phyloP scores from a whole-genome alignment of 1,284 basidiomycete species.

The Marasmius tenuissimus region DNA sequence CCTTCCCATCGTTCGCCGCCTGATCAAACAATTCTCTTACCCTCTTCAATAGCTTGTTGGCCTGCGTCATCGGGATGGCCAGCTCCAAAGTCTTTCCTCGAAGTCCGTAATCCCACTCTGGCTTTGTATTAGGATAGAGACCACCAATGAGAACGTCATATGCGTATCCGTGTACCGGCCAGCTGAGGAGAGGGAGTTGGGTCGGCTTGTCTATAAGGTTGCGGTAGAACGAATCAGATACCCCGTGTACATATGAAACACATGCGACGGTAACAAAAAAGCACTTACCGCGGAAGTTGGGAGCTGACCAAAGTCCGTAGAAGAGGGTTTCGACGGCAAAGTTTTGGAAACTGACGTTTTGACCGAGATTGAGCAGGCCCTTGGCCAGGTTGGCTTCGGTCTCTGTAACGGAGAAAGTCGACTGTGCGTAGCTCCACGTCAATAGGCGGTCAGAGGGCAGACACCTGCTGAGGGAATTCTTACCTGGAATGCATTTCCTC shows the following conservation, averaged over 20 bases:
- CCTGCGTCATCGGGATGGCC: conserved; percentile 31
- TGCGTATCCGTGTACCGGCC: conserved; percentile 34
- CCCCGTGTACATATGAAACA: no score
- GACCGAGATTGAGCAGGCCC: conserved; percentile 28
- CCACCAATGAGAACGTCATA: conserved; percentile 38
- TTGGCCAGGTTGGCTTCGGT: conserved; percentile 27
- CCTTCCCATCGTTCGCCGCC: conserved; percentile 27
- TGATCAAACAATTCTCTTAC: conserved; percentile 33
- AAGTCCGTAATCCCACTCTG: conserved; percentile 35
- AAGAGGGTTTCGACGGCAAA: conserved; percentile 31
- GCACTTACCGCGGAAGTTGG: conserved; percentile 32
- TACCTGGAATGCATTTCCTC: conserved; percentile 34
- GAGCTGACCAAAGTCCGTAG: conserved; percentile 28
- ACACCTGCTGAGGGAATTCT: neutral
- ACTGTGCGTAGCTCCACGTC: conserved; percentile 15
- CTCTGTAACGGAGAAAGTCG: conserved; percentile 32
- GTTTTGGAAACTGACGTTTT: conserved; percentile 30
- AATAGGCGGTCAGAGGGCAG: neutral
- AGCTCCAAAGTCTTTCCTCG: conserved; percentile 34
- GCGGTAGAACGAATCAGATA: neutral
- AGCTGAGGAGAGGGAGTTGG: conserved; percentile 28
- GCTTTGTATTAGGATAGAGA: conserved; percentile 27
- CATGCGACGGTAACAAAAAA: neutral
- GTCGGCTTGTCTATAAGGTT: conserved; percentile 24
- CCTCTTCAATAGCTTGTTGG: conserved; percentile 27